A percentile compares a stretch with the other conserved stretches of the same genome.
Conservation (phyloP, 345 rosid species). For the Kandelia obovata region DNA sequence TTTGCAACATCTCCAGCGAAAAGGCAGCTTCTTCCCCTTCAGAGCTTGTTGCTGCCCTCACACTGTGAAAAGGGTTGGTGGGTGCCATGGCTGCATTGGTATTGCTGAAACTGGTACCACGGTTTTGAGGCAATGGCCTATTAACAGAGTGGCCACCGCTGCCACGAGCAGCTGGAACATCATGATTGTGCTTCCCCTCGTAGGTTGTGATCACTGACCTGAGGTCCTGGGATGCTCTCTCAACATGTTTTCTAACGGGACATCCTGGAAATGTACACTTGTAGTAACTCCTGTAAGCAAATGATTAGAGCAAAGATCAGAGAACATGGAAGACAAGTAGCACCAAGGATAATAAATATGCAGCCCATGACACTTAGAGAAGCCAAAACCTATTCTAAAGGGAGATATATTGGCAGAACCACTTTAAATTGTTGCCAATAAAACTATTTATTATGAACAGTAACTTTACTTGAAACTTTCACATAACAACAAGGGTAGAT, state of each 20-base stretch:
- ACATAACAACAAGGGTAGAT: too few relatives aligned
- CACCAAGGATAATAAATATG: neutral
- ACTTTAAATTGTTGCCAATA: neutral
- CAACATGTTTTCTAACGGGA: slow-evolving; percentile 86
- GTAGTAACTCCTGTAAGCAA: slow-evolving; percentile 72
- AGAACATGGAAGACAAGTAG: neutral
- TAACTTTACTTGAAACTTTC: too few relatives aligned
- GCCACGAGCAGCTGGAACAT: slow-evolving; percentile 79
- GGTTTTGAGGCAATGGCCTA: slow-evolving; percentile 31
- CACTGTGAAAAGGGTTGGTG: slow-evolving; percentile 25
- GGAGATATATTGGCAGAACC: slow-evolving; percentile 11
- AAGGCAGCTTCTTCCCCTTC: slow-evolving; percentile 44
- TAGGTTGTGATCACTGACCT: slow-evolving; percentile 92
- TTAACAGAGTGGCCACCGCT: slow-evolving; percentile 42
- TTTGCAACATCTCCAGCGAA: slow-evolving; percentile 46
- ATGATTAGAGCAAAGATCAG: neutral
- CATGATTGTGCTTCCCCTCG: slow-evolving; percentile 94
- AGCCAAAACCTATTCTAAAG: neutral
- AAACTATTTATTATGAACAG: too few relatives aligned
- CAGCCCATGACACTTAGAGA: too few relatives aligned
- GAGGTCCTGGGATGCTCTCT: slow-evolving; percentile 76
- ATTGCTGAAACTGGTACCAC: slow-evolving; percentile 8
- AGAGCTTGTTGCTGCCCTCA: slow-evolving; percentile 18
- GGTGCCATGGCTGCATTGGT: slow-evolving; percentile 22
- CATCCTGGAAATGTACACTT: slow-evolving; percentile 79